phyloP scores from a whole-genome alignment of 1,284 basidiomycete genomes.

The Apiotrichum gracile region DNA sequence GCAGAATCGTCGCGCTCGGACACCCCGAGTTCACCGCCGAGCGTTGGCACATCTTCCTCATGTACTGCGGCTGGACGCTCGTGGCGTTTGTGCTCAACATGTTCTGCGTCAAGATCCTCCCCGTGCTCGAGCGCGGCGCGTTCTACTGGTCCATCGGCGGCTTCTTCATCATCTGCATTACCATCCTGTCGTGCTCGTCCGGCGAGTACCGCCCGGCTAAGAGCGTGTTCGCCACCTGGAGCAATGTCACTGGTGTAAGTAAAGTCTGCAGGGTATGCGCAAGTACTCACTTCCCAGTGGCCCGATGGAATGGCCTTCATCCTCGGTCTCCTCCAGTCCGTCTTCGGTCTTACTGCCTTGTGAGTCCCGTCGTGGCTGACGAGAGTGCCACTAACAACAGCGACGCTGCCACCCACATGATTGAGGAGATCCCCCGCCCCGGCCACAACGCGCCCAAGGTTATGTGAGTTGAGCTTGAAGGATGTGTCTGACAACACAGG shows the following conservation, averaged over 20 bases:
- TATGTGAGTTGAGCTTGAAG: no score
- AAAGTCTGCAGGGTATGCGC: not conserved
- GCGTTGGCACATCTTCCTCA: conserved; percentile 23
- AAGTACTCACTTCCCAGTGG: conserved; percentile 25
- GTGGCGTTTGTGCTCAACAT: conserved; percentile 30
- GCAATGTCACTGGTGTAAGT: conserved; percentile 43
- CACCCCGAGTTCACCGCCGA: conserved; percentile 29
- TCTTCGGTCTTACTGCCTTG: conserved; percentile 45
- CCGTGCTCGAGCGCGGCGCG: conserved; percentile 32
- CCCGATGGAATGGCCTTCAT: conserved; percentile 47
- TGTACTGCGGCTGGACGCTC: conserved; percentile 24
- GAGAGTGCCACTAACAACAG: no score
- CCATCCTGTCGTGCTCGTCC: conserved; percentile 35
- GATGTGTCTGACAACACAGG: no score
- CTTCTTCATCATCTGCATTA: conserved; percentile 42
- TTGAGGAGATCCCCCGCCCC: conserved; percentile 26
- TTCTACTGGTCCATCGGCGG: conserved; percentile 40
- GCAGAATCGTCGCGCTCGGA: conserved; percentile 33
- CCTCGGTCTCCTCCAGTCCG: conserved; percentile 46
- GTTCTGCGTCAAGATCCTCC: conserved; percentile 28
- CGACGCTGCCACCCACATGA: conserved; percentile 26
- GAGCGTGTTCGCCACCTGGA: conserved; percentile 45
- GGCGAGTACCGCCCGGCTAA: conserved; percentile 39
- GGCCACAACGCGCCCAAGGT: conserved; percentile 12
- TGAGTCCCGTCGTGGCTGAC: no score